These are phyloP conservation scores for Nepenthes alata DNA, from an alignment of 179 eudicot species.

Conservation along the genomic window DNA sequence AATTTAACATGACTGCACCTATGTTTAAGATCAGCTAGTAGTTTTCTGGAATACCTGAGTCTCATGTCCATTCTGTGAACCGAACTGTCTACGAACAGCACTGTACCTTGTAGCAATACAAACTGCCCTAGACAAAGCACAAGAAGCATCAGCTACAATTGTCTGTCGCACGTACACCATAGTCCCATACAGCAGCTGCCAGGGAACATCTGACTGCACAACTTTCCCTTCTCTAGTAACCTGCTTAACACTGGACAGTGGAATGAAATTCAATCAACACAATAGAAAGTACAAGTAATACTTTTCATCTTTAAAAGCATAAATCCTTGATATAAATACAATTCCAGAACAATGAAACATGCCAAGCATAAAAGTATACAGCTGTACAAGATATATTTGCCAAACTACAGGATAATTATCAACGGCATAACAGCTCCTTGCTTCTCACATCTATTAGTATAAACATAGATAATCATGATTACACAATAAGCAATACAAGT, in stretches of 20 bases:
- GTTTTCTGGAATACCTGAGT: constrained; percentile 51
- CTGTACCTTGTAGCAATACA: constrained; percentile 95
- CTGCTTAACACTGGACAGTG: constrained; percentile 44
- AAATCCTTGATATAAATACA: too few relatives aligned
- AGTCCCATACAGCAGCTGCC: constrained; percentile 87
- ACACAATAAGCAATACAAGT: too few relatives aligned
- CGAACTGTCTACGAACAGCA: constrained; percentile 93
- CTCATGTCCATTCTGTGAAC: constrained; percentile 76
- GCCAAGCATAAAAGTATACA: too few relatives aligned
- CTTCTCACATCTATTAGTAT: too few relatives aligned
- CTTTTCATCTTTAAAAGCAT: too few relatives aligned
- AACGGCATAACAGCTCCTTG: too few relatives aligned
- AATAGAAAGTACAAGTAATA: background rate
- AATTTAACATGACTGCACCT: too few relatives aligned
- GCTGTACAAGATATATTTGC: too few relatives aligned
- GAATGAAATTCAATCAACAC: constrained; percentile 2
- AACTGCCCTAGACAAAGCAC: constrained; percentile 80
- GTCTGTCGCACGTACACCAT: constrained; percentile 84
- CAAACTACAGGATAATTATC: too few relatives aligned
- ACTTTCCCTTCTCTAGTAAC: constrained; percentile 84
- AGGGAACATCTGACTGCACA: constrained; percentile 67
- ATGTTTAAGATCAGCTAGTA: background rate
- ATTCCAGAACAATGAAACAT: too few relatives aligned
- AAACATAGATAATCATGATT: too few relatives aligned
- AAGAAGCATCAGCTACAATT: constrained; percentile 84